These are phyloP conservation scores for Sphaerulina populicola DNA, from an alignment of 2,329 filamentous ascomycete species.

Conservation along the genomic window DNA sequence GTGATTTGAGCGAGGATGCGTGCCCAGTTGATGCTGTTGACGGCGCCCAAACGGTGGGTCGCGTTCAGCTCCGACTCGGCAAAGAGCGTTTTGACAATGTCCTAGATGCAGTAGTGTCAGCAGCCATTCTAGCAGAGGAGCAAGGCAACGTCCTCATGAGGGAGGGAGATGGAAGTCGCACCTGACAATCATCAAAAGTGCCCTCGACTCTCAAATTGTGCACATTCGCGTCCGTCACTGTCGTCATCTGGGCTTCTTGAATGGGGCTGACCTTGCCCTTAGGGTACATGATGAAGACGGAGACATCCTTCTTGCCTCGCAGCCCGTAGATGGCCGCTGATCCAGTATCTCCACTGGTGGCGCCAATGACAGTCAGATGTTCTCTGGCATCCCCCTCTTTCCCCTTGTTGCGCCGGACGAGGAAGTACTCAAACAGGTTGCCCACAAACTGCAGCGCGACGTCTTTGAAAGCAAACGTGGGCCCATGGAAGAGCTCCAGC, in stretches of 20 bases:
- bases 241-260: constrained; percentile 96
- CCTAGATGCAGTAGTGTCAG: constrained; percentile 38
- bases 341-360: constrained; percentile 81
- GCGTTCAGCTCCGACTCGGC: constrained; percentile 75
- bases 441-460: constrained; percentile 87
- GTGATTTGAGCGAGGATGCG: constrained; percentile 93
- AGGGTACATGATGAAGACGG: constrained; percentile 88
- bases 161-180: constrained; percentile 27
- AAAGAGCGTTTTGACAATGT: constrained; percentile 90
- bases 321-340: constrained; percentile 94
- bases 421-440: constrained; percentile 90
- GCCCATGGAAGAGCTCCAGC: constrained; percentile 92
- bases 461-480: constrained; percentile 93
- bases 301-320: constrained; percentile 91
- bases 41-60: constrained; percentile 74
- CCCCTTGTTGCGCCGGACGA: constrained; percentile 62
- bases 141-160: neutral
- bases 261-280: constrained; percentile 85
- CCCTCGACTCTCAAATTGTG: constrained; percentile 85
- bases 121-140: neutral
- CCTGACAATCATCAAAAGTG: constrained; percentile 93
- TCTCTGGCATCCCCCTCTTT: constrained; percentile 58
- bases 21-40: constrained; percentile 96
- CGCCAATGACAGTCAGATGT: constrained; percentile 77
- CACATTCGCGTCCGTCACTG: constrained; percentile 79